Percentiles rank a stretch among this genome's conserved stretches.
phyloP scores from a whole-genome alignment of 164 flowering plant species.

The Tetrastigma voinierianum region DNA sequence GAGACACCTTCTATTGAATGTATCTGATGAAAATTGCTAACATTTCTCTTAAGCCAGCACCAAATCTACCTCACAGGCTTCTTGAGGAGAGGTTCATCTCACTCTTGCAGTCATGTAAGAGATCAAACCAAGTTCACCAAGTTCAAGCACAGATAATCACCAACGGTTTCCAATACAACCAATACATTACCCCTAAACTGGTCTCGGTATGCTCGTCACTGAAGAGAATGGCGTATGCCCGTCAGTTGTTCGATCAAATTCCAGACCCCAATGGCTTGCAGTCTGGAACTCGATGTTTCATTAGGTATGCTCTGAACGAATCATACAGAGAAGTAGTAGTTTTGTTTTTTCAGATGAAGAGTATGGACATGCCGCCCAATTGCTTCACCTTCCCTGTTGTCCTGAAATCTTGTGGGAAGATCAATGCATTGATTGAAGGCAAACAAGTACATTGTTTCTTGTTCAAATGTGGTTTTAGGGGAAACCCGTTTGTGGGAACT shows the following conservation, averaged over 20 bases:
- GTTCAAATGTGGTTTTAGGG: no score
- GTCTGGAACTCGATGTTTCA: constrained; percentile 58
- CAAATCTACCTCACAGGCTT: constrained; percentile 22
- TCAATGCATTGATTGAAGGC: constrained; percentile 38
- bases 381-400: constrained; percentile 59
- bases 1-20: no score
- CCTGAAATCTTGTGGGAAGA: constrained; percentile 51
- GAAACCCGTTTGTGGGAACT: no score
- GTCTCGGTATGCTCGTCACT: no score
- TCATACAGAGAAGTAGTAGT: constrained; percentile 29
- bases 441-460: constrained; percentile 49
- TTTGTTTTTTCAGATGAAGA: constrained; percentile 44
- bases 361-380: constrained; percentile 38
- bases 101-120: constrained; percentile 52
- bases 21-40: no score
- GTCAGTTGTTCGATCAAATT: constrained; percentile 55
- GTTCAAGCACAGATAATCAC: no score
- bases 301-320: constrained; percentile 48
- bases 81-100: constrained; percentile 58
- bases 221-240: no score
- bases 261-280: constrained; percentile 33
- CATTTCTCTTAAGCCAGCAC: no score
- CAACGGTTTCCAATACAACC: no score
- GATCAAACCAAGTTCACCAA: no score
- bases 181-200: no score